phyloP scores from a whole-genome alignment of 139 green algal genomes.

The Marvania coccoides region DNA sequence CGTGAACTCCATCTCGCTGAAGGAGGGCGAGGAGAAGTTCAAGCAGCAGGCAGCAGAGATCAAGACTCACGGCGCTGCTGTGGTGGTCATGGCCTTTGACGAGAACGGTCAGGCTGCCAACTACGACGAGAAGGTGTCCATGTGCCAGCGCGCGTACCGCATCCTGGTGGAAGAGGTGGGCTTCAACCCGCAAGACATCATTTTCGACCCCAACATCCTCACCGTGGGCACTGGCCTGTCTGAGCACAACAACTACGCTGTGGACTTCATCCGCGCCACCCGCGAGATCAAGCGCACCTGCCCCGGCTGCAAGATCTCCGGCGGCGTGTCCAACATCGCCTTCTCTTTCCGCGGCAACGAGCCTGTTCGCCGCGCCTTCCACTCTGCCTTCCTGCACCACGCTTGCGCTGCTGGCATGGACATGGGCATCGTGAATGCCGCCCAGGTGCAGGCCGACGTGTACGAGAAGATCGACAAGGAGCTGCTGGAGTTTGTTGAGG shows the following conservation, averaged over 20 bases:
- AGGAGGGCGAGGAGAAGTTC: conserved; percentile 96
- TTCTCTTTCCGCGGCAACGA: conserved; percentile 98
- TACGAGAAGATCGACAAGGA: conserved; percentile 98
- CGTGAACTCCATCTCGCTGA: conserved; percentile 96
- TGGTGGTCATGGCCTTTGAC: conserved; percentile 99
- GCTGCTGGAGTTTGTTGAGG: conserved; percentile 93
- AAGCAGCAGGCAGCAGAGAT: conserved; percentile 65
- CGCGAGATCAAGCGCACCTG: conserved; percentile 91
- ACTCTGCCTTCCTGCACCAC: conserved; percentile 91
- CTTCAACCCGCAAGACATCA: conserved; percentile 94
- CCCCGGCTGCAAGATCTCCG: conserved; percentile 90
- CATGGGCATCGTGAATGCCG: conserved; percentile 99
- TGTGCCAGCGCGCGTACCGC: conserved; percentile 89
- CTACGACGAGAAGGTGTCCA: conserved; percentile 78
- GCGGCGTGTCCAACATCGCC: conserved; percentile 96
- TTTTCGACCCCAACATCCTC: conserved; percentile 99
- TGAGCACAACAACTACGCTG: conserved; percentile 99
- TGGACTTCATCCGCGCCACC: conserved; percentile 94
- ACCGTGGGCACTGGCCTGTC: conserved; percentile 92
- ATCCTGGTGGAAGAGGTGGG: conserved; percentile 93
- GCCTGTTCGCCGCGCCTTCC: conserved; percentile 87
- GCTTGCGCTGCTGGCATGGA: conserved; percentile 94
- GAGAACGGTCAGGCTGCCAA: conserved; percentile 80
- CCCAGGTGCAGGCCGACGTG: conserved; percentile 81
- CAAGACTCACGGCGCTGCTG: conserved; percentile 83